Conservation (phyloP, 768 basidiomycete species). For the Suillus plorans region DNA sequence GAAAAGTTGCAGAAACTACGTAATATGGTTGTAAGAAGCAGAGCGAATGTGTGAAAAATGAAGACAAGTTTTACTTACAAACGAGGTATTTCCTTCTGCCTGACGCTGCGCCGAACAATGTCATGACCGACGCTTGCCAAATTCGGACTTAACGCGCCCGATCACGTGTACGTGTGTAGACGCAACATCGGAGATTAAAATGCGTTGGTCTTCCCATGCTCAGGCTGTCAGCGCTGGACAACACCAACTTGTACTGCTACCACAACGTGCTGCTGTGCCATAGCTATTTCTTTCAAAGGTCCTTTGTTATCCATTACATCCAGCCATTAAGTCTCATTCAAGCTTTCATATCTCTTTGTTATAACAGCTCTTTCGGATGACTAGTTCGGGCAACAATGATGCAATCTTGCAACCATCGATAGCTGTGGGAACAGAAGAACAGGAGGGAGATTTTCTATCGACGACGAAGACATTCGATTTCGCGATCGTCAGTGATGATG, state of each 20-base stretch:
- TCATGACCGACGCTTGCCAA: conserved; percentile 1
- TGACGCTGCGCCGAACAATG: neutral
- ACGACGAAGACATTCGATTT: conserved; percentile 6
- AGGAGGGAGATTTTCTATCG: neutral
- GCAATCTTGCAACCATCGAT: conserved; percentile 9
- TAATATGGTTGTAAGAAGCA: neutral
- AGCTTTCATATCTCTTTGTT: conserved; percentile 1
- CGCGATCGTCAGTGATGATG: conserved; percentile 11
- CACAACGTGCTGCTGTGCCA: conserved; percentile 21
- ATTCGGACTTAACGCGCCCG: conserved; percentile 6
- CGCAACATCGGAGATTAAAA: conserved; percentile 9
- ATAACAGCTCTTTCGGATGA: conserved; percentile 15
- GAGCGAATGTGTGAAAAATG: no score
- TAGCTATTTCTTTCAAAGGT: neutral
- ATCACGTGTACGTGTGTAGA: conserved; percentile 18
- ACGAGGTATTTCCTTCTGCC: conserved; percentile 1
- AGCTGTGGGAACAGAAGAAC: conserved; percentile 8
- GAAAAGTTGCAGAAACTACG: neutral
- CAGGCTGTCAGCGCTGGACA: conserved; percentile 11
- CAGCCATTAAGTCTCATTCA: neutral
- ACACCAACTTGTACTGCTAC: conserved; percentile 23
- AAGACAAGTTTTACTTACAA: neutral
- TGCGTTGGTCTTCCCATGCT: conserved; percentile 25
- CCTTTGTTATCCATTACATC: neutral
- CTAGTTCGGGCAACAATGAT: conserved; percentile 11